Evolutionary conservation across 768 basidiomycete species (phyloP).

Genomic region (Boletus speciosus): DNA sequence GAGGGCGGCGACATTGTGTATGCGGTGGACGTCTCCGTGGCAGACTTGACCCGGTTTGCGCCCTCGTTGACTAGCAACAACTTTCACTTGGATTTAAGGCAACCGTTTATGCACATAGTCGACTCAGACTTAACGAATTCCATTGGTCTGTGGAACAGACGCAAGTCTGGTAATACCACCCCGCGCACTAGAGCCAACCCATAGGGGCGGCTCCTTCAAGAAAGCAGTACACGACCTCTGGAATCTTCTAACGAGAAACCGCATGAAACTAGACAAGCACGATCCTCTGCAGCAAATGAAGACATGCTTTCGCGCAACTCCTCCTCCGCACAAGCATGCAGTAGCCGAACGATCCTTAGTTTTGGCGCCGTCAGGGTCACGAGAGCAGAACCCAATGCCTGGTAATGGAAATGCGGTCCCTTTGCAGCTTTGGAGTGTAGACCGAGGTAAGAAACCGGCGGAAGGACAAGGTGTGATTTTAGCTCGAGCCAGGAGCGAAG

Average conservation of each 20-base stretch:
- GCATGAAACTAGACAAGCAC: slow-evolving; percentile 2
- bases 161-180: no score
- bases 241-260: slow-evolving; percentile 23
- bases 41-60: no score
- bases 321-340: slow-evolving; percentile 13
- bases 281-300: slow-evolving; percentile 8
- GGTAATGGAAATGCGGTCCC: slow-evolving; percentile 12
- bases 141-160: background rate
- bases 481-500: slow-evolving; percentile 26
- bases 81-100: no score
- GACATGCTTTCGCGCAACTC: slow-evolving; percentile 12
- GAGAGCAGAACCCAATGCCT: slow-evolving; percentile 22
- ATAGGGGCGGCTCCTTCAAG: background rate
- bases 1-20: no score
- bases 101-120: no score
- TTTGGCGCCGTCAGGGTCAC: slow-evolving; percentile 19
- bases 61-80: no score
- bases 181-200: background rate
- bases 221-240: slow-evolving; percentile 16
- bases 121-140: no score
- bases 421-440: slow-evolving; percentile 19
- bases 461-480: slow-evolving; percentile 17
- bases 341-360: slow-evolving; percentile 18
- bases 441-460: slow-evolving; percentile 25
- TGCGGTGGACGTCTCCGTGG: no score